phyloP scores from a whole-genome alignment of 495 filamentous ascomycete genomes.

The Hypoxylon cercidicola region DNA sequence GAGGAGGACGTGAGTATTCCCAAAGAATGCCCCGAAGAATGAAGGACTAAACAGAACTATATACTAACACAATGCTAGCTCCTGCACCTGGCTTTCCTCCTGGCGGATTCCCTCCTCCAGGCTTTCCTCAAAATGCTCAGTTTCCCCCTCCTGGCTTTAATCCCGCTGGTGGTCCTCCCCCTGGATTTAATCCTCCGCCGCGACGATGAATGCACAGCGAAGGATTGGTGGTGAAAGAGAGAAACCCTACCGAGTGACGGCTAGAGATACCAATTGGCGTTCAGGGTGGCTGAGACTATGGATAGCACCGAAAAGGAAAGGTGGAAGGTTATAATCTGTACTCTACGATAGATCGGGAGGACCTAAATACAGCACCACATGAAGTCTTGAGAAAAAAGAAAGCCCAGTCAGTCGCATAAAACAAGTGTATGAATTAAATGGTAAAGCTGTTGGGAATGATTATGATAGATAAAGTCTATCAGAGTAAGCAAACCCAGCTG shows the following conservation, averaged over 20 bases:
- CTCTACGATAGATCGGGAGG: conserved; percentile 31
- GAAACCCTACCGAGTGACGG: conserved; percentile 32
- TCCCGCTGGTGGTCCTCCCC: conserved; percentile 60
- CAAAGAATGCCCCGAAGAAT: too few species aligned
- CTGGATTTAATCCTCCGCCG: conserved; percentile 74
- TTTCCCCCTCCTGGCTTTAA: conserved; percentile 82
- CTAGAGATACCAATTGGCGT: conserved; percentile 46
- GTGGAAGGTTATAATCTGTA: conserved; percentile 32
- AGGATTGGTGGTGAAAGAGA: conserved; percentile 29
- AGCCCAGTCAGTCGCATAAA: neutral
- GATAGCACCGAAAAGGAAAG: conserved; percentile 32
- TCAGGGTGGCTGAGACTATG: conserved; percentile 44
- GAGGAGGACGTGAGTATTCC: conserved; percentile 74
- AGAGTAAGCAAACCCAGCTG: conserved; percentile 19
- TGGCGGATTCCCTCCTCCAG: conserved; percentile 60
- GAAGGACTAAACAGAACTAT: conserved; percentile 3
- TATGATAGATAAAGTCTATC: neutral
- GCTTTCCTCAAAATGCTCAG: conserved; percentile 62
- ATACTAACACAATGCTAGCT: conserved; percentile 48
- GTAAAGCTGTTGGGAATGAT: neutral
- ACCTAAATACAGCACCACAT: conserved; percentile 26
- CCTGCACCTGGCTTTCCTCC: conserved; percentile 73
- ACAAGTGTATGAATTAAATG: neutral
- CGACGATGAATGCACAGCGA: conserved; percentile 65
- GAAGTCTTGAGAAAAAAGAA: conserved; percentile 12